phyloP scores from a whole-genome alignment of 345 rosid genomes.

The Pseudoturritis turrita region DNA sequence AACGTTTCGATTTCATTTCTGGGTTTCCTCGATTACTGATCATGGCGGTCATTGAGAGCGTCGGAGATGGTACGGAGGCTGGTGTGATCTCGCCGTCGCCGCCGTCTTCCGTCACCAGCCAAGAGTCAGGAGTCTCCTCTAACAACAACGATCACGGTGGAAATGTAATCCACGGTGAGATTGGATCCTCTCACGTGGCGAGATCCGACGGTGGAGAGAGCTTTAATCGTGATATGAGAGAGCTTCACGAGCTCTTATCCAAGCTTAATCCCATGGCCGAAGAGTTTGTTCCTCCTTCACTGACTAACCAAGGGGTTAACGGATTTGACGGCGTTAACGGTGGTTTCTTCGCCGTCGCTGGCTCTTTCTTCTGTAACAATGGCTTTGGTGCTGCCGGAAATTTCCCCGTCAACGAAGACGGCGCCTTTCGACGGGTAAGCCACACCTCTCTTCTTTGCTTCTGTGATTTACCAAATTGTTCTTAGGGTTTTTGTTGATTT shows the following conservation, averaged over 20 bases:
- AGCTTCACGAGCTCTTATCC: conserved; percentile 80
- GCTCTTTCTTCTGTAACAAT: conserved; percentile 21
- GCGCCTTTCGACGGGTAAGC: conserved; percentile 50
- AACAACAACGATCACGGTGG: conserved; percentile 30
- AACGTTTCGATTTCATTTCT: neutral
- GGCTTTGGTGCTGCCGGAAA: conserved; percentile 27
- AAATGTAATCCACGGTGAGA: conserved; percentile 33
- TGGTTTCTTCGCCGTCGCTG: conserved; percentile 37
- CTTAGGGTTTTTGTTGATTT: neutral
- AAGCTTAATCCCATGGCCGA: conserved; percentile 92
- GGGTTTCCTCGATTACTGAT: neutral
- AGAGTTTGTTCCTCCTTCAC: conserved; percentile 90
- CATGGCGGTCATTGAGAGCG: conserved; percentile 66
- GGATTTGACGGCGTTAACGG: conserved; percentile 35
- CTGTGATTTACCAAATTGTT: neutral
- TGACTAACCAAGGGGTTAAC: conserved; percentile 32
- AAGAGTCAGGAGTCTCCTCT: conserved; percentile 36
- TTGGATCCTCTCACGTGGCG: conserved; percentile 26
- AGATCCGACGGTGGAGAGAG: conserved; percentile 44
- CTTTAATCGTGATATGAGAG: conserved; percentile 60
- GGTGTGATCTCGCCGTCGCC: conserved; percentile 33
- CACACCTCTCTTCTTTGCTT: neutral
- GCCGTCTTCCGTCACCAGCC: conserved; percentile 35
- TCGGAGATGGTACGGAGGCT: conserved; percentile 31
- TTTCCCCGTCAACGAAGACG: conserved; percentile 42